phyloP scores from a whole-genome alignment of 257 asterid genomes.

The Przewalskia tangutica region DNA sequence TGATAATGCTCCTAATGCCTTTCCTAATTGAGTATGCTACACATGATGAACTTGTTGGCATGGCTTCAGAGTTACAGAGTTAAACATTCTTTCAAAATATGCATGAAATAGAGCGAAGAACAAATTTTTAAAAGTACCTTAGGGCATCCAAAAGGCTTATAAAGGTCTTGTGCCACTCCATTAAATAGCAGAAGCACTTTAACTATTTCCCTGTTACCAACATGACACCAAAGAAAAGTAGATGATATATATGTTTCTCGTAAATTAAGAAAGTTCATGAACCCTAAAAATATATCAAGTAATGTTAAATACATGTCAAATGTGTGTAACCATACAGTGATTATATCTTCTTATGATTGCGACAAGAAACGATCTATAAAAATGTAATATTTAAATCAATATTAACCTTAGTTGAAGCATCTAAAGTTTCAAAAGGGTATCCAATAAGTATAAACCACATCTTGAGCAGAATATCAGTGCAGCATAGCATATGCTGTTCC shows the following conservation, averaged over 20 bases:
- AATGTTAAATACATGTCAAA: neutral
- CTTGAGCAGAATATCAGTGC: neutral
- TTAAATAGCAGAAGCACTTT: too few species aligned
- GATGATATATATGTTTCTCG: neutral
- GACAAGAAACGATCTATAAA: neutral
- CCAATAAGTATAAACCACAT: neutral
- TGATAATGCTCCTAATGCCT: neutral
- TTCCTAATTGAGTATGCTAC: neutral
- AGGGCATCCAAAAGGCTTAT: neutral
- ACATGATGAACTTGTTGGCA: neutral
- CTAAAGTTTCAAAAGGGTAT: neutral
- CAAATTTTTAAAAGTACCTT: neutral
- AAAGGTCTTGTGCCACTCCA: neutral
- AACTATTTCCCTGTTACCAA: neutral
- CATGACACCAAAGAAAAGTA: neutral
- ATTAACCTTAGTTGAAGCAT: neutral
- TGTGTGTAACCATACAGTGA: neutral
- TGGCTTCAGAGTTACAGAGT: neutral
- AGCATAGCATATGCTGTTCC: conserved; percentile 1
- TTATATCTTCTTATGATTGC: neutral
- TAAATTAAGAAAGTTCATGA: neutral
- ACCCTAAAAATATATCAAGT: neutral
- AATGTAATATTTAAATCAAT: neutral
- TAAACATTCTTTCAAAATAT: neutral
- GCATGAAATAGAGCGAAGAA: neutral